Evolutionary conservation across 441 rosid genomes (phyloP), one percentile per base, ranked within the genome.

Genomic region (Raphanus hybrid): DNA sequence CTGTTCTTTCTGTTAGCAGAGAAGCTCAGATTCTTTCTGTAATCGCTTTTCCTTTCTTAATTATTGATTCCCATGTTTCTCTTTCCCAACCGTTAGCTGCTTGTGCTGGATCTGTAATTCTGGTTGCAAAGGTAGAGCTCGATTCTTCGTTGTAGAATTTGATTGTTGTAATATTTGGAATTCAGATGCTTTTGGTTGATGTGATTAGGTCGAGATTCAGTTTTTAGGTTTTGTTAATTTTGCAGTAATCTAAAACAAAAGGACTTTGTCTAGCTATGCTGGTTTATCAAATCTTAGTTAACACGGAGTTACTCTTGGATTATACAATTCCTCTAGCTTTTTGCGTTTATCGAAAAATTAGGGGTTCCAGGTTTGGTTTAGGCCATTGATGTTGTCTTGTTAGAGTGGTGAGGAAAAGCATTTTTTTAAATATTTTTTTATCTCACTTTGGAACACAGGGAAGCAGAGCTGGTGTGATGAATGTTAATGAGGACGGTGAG

Each of bases 401-500:
- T 45, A 45, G 54, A 45, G 15, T 52, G 58, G 23, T 52, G 35
- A 41, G 15, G 32, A 34, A 14, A 69, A 54, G 45, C 2, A 7
- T 70, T 48, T 57, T 57, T 60, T 23, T 23, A 1, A 23, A 3
- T 18, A 67, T 18, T 18, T 41, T 18, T 43, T 64, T 45, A 34
- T 55, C 35, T 52, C n/a, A 69, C 64, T 60, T 43, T 69, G 62
- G 29, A 35, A 55, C 15, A 10, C 68, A 70, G 79, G 0, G 76
- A 14, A 75, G 73, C 23, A 59, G 72, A 79, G n/a, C 14, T 66
- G 73, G 64, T 60, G 79, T 70, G 78, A 86, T 87, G 90, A 82
- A 78, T n/a, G 85, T 63, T 76, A 76, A 82, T 70, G 82, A 78
- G 9, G 73, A 82, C 5, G 83, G 75, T 45, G 71, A 82, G 71